Percentiles rank a stretch among this genome's conserved stretches.
Evolutionary conservation across 2,329 filamentous ascomycete genomes (phyloP).

Genomic region (Botrytis pseudocinerea): DNA sequence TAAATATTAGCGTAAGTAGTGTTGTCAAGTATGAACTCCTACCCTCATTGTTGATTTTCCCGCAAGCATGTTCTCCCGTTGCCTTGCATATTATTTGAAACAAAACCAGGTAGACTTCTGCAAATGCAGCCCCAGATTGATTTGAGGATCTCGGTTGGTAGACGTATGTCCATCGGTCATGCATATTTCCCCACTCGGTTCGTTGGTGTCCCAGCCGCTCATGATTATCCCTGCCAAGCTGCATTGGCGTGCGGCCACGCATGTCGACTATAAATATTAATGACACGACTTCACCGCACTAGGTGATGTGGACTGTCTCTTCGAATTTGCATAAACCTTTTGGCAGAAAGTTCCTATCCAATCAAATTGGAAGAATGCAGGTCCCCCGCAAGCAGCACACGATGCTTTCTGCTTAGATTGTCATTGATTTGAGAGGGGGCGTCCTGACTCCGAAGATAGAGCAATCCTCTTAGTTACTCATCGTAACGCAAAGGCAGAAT

Average conservation of each 20-base stretch:
- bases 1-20: not conserved
- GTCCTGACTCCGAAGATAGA: not conserved
- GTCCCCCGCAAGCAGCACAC: not conserved
- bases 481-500: not conserved
- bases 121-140: not conserved
- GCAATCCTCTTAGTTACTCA: not conserved
- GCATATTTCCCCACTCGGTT: conserved; percentile 12
- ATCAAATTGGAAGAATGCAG: not conserved
- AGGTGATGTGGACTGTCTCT: not conserved
- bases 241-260: conserved; percentile 12
- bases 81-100: not conserved
- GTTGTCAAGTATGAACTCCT: conserved; percentile 5
- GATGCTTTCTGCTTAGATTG: not conserved
- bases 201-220: not conserved
- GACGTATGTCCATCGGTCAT: conserved; percentile 1
- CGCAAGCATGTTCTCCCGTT: not conserved
- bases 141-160: not conserved
- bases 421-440: not conserved
- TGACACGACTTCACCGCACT: conserved; percentile 3
- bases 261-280: not conserved
- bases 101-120: not conserved
- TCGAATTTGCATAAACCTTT: not conserved
- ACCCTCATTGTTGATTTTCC: not conserved
- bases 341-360: not conserved
- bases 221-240: not conserved